phyloP scores from a whole-genome alignment of 1,284 basidiomycete genomes.

The Trichosporon sp. region DNA sequence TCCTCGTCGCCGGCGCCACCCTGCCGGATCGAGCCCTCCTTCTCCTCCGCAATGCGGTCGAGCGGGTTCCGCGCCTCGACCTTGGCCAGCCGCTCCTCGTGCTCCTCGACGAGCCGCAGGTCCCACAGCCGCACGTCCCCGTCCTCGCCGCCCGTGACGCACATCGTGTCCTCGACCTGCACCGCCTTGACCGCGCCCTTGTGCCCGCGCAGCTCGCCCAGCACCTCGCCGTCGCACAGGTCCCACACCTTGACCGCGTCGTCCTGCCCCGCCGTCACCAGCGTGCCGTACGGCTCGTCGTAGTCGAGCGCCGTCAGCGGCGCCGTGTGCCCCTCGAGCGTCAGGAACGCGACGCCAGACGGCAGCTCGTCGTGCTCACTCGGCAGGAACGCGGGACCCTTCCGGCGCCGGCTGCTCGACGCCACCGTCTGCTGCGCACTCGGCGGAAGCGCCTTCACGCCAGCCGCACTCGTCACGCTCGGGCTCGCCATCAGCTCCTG shows the following conservation, averaged over 20 bases:
- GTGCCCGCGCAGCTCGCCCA: slow-evolving; percentile 76
- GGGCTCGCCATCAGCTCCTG: slow-evolving; percentile 69
- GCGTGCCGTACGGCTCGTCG: slow-evolving; percentile 90
- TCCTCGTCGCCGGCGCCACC: slow-evolving; percentile 31
- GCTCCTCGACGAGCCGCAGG: slow-evolving; percentile 69
- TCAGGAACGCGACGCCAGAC: slow-evolving; percentile 93
- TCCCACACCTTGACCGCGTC: slow-evolving; percentile 58
- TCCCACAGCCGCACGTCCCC: slow-evolving; percentile 84
- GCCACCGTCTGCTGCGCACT: slow-evolving; percentile 16
- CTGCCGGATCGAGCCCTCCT: slow-evolving; percentile 14
- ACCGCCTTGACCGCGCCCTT: slow-evolving; percentile 73
- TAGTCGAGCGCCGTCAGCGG: slow-evolving; percentile 89
- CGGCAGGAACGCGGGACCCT: slow-evolving; percentile 89
- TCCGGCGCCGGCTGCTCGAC: slow-evolving; percentile 34
- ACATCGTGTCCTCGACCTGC: slow-evolving; percentile 89
- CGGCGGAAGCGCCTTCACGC: slow-evolving; percentile 37
- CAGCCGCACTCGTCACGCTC: slow-evolving; percentile 38
- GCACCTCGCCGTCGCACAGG: slow-evolving; percentile 61
- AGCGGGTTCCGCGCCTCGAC: slow-evolving; percentile 42
- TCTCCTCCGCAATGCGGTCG: slow-evolving; percentile 37
- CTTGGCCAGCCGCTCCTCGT: slow-evolving; percentile 60
- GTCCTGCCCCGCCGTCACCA: slow-evolving; percentile 74
- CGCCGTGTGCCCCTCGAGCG: slow-evolving; percentile 70
- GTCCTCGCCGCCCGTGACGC: slow-evolving; percentile 85
- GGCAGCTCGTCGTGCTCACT: slow-evolving; percentile 97